Evolutionary conservation across 202 grass and related monocot species (phyloP).

Genomic region (Eragrostis tef): DNA sequence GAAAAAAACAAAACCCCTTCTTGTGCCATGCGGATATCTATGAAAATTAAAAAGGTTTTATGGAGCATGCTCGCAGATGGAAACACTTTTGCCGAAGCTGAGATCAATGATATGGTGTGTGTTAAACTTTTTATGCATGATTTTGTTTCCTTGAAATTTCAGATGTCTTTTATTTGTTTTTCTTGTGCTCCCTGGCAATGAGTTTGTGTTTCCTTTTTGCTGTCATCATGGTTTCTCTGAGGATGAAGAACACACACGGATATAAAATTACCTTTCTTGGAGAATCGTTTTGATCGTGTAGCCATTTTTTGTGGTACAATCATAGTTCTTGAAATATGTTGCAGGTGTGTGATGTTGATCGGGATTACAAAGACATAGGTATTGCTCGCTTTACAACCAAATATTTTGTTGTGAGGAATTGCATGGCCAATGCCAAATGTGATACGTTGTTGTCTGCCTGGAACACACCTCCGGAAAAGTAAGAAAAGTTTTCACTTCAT

Average conservation of each 20-base stretch:
- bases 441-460: conserved; percentile 93
- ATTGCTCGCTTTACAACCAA: conserved; percentile 87
- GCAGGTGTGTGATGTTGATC: conserved; percentile 90
- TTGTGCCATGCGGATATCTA: conserved; percentile 87
- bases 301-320: conserved; percentile 8
- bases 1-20: conserved; percentile 99
- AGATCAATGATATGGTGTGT: conserved; percentile 96
- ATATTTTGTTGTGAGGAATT: conserved; percentile 91
- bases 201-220: conserved; percentile 31
- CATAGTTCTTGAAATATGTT: conserved; percentile 39
- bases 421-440: conserved; percentile 85
- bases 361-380: conserved; percentile 98
- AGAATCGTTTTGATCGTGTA: conserved; percentile 15
- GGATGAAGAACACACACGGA: background rate
- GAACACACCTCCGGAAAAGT: conserved; percentile 96
- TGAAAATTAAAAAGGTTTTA: conserved; percentile 92
- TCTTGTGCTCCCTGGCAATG: conserved; percentile 5
- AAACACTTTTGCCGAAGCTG: conserved; percentile 98
- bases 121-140: conserved; percentile 25
- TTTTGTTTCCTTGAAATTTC: conserved; percentile 16
- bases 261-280: conserved; percentile 30
- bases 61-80: conserved; percentile 99
- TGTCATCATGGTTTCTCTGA: conserved; percentile 30
- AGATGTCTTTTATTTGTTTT: conserved; percentile 13
- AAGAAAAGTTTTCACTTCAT: conserved; percentile 50